Base-by-base conservation (phyloP, 495 filamentous ascomycete genomes). In the Xylaria palmicola region DNA sequence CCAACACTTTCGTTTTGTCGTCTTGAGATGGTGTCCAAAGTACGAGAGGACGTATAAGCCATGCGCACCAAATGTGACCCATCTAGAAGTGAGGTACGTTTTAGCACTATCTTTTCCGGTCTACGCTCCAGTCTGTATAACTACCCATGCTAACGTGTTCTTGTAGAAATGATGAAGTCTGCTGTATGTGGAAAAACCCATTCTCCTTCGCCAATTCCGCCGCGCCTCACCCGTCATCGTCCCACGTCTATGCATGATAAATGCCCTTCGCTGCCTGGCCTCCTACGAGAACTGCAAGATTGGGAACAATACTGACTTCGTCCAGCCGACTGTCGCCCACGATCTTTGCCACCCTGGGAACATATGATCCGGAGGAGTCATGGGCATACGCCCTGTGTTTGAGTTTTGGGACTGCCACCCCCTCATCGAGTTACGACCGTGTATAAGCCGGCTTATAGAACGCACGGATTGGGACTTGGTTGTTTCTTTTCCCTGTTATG, bases 181-280 rank as follows among this genome's bases (percentile, higher is more conserved):
- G 69, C 47, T 71, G 69, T 71, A 71, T 62, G 69, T 62, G 47
- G n/a, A n/a, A n/a, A n/a, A n/a, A n/a, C n/a, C n/a, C n/a, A n/a
- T n/a, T n/a, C n/a, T n/a, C 26, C 48, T 47, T 48, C 43, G 27
- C 50, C 22, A 30, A 26, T 51, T 40, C 39, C n/a, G n/a, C n/a
- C n/a, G n/a, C n/a, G n/a, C n/a, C n/a, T n/a, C n/a, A n/a, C n/a
- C n/a, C n/a, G n/a, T n/a, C n/a, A n/a, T n/a, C n/a, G n/a, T 50
- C 15, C 37, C 24, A 62, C 6, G 37, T 40, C 10, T 56, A 13
- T 32, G n/a, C 19, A 12, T 12, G 10, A 54, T 26, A 51, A 40
- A 52, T 22, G 32, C 41, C 30, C 5, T 43, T 1, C 2, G 43
- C n/a, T 36, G 45, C 22, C 12, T n/a, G n/a, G n/a, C n/a, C n/a